Conservation (phyloP, 345 rosid species). For the Rhodamnia rubescens region DNA sequence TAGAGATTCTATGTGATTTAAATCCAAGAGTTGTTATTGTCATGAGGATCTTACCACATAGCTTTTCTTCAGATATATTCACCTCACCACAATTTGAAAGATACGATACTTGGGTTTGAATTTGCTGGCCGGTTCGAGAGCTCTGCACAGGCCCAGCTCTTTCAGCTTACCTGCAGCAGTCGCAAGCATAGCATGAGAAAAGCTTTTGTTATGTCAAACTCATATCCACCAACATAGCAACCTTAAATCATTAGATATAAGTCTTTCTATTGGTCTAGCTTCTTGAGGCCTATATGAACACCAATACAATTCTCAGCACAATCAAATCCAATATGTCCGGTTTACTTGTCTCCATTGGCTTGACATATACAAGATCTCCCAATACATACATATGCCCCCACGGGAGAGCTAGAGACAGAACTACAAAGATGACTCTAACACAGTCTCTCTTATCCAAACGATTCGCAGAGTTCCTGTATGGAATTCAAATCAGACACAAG, state of each 20-base stretch:
- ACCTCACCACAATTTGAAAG: background rate
- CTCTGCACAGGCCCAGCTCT: no score
- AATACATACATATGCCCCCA: no score
- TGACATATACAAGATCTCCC: no score
- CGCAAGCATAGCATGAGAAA: background rate
- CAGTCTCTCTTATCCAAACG: no score
- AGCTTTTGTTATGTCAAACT: background rate
- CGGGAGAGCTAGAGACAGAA: no score
- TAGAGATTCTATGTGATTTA: background rate
- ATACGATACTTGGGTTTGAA: background rate
- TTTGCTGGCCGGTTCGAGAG: background rate
- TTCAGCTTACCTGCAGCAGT: background rate
- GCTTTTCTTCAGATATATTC: background rate
- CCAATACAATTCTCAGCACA: background rate
- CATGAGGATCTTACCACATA: fast-evolving
- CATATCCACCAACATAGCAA: fast-evolving
- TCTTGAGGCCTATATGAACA: fast-evolving
- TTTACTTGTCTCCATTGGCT: no score
- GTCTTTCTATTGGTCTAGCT: background rate
- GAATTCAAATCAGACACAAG: no score
- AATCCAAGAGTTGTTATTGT: background rate
- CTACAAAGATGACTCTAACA: no score
- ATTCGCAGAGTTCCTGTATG: no score
- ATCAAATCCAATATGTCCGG: no score
- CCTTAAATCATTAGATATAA: background rate